Evolutionary conservation across 2,329 filamentous ascomycete species (phyloP).

Genomic region (Trichophyton mentagrophytes): DNA sequence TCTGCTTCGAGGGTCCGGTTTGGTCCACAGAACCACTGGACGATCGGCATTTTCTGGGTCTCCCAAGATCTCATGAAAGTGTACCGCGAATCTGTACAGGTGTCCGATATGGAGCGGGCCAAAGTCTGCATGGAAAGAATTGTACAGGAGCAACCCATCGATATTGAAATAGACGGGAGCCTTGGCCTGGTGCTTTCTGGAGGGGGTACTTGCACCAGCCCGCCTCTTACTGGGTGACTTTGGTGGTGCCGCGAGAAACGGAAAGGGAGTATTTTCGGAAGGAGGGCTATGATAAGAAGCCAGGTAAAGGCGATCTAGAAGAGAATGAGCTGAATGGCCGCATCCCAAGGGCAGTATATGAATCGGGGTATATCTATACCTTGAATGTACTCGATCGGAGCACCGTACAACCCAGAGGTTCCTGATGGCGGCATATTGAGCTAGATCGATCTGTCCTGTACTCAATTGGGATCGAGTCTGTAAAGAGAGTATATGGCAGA

Average conservation of each 20-base stretch:
- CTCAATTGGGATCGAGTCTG: not conserved
- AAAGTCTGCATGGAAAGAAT: constrained; percentile 97
- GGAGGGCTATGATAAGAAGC: constrained; percentile 80
- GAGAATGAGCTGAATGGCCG: not conserved
- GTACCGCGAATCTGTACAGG: constrained; percentile 87
- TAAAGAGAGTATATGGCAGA: not conserved
- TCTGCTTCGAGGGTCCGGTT: constrained; percentile 74
- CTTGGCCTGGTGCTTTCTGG: constrained; percentile 32
- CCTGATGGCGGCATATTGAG: constrained; percentile 36
- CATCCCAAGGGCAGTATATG: not conserved
- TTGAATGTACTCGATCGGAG: constrained; percentile 93
- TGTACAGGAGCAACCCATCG: constrained; percentile 86
- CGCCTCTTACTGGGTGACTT: constrained; percentile 66
- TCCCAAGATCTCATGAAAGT: constrained; percentile 88
- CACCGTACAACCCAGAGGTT: constrained; percentile 55
- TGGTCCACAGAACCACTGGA: constrained; percentile 92
- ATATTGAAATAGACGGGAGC: constrained; percentile 85
- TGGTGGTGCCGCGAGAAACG: constrained; percentile 51
- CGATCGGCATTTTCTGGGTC: constrained; percentile 81
- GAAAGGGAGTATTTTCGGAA: constrained; percentile 70
- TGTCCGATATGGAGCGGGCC: constrained; percentile 95
- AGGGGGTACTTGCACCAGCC: constrained; percentile 40
- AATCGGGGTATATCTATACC: constrained; percentile 45
- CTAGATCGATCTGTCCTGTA: constrained; percentile 4
- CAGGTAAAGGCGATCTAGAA: constrained; percentile 71